Evolutionary conservation across 495 filamentous ascomycete genomes (phyloP).

Genomic region (Pseudomonodictys pantanalensis): DNA sequence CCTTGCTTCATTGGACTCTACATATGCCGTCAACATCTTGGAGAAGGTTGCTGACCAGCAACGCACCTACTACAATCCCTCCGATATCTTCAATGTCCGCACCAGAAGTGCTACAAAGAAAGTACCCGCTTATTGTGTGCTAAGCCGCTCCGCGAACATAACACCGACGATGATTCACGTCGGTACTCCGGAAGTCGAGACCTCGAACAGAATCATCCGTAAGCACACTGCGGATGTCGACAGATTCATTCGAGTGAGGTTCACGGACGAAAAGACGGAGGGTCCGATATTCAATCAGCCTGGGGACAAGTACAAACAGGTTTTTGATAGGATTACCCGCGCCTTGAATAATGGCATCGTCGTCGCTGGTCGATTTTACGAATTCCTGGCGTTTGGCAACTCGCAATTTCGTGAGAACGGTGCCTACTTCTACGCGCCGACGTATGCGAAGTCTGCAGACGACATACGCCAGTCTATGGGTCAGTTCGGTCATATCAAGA

Average conservation of each 20-base stretch:
- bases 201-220: slow-evolving; percentile 82
- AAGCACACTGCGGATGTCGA: slow-evolving; percentile 65
- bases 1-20: slow-evolving; percentile 51
- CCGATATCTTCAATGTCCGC: slow-evolving; percentile 64
- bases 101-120: slow-evolving; percentile 50
- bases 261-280: slow-evolving; percentile 74
- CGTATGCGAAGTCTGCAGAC: slow-evolving; percentile 58
- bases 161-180: slow-evolving; percentile 83
- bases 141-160: slow-evolving; percentile 69
- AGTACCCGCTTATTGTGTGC: slow-evolving; percentile 69
- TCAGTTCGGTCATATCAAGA: slow-evolving; percentile 68
- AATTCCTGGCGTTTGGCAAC: slow-evolving; percentile 93
- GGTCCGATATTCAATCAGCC: slow-evolving; percentile 56
- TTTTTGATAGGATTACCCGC: slow-evolving; percentile 71
- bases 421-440: slow-evolving; percentile 80
- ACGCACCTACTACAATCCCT: slow-evolving; percentile 63
- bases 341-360: slow-evolving; percentile 74
- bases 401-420: slow-evolving; percentile 92
- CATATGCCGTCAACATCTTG: slow-evolving; percentile 53
- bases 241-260: slow-evolving; percentile 86
- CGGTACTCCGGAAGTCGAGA: slow-evolving; percentile 73
- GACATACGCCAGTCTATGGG: slow-evolving; percentile 93
- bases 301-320: slow-evolving; percentile 59
- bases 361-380: slow-evolving; percentile 75
- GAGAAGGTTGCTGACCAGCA: slow-evolving; percentile 62